Base-by-base conservation (phyloP, 2,329 filamentous ascomycete genomes). In the Daldinia sp. region DNA sequence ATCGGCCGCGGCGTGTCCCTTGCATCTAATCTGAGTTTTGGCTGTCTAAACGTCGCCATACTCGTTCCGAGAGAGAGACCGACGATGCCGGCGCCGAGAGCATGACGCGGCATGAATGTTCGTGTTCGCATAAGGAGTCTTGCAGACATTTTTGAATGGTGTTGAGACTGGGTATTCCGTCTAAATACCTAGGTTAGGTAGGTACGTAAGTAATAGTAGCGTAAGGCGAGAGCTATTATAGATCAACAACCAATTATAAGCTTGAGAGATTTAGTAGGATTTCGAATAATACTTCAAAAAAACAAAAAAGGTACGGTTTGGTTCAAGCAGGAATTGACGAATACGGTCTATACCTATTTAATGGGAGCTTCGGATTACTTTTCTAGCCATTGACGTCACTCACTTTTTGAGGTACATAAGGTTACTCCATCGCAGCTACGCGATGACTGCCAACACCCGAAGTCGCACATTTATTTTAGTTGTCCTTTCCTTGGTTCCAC, bases 41-140 rank as follows among this genome's bases (percentile, higher is more conserved):
- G 61, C 58, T 69, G 64, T 27, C 37, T 58, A 17, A 63, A 63
- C 1, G 71, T 54, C 11, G 71, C 64, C 17, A 75, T 64, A 53
- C 73, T 71, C 3, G 73, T 71, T 51, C 75, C 70, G 53, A 79
- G 58, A n/a, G 74, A 71, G 13, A 78, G 64, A 3, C 77, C 76
- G 11, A 79, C 68, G 27, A 66, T 58, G 45, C 75, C 74, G 29
- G 75, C 69, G 11, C 76, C 75, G 19, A 76, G 65, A 39, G 73
- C 72, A 13, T 74, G 74, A 3, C 63, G 61, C 6, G 66, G 66
- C 47, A 63, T 19, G 25, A 61, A 57, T 21, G 49, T 56, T 60
- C 53, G 66, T 34, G 49, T 58, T 60, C 53, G 66, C 39, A 41
- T 57, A 57, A 71, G 50, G 39, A 72, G 29, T 62, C 68, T 68